Evolutionary conservation across 805 yeast species (phyloP), one percentile per base, ranked within the genome.

Genomic region (Blastobotrys chiropterorum): DNA sequence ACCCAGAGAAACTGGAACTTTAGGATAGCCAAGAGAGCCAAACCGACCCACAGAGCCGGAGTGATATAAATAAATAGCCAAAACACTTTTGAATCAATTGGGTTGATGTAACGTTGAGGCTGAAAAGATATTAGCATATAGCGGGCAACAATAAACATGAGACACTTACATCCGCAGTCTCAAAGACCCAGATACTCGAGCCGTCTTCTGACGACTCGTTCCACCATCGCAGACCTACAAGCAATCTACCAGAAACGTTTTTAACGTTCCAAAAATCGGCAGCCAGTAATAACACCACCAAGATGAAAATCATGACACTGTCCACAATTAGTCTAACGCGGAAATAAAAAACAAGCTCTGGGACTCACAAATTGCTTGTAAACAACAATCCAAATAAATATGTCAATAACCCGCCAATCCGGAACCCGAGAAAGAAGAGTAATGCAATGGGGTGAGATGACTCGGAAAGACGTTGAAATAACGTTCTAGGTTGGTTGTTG

Each of bases 171-270:
- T 86, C 87, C 2, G 94, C 90, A 1, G 89, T 81, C 65, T 88
- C 96, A 62, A 88, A 88, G 17, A 89, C 95, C 95, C 95, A 88
- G 11, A 82, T 76, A 50, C 84, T 81, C 58, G 83, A 82, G 1
- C 88, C 88, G 6, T 76, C 66, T 16, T 71, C 73, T 26, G 77
- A 73, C 0, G 90, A 76, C 65, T 92, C 97, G 65, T 92, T 94
- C 97, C 98, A 92, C 99, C 99, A 92, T 57, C 76, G 56, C 57
- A 94, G 74, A 0, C 97, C 98, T 3, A 94, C 97, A 51, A 92
- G 69, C 52, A 88, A 76, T 53, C 98, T 73, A 1, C 99, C 99
- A 17, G 95, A 76, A 21, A 92, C 86, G 67, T 92, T 92, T 65
- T 92, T 94, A 20, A 88, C 82, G 63, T 87, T 85, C 95, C 97